Conservation (phyloP, 805 yeast species). For the Ogataea salicorniae region DNA sequence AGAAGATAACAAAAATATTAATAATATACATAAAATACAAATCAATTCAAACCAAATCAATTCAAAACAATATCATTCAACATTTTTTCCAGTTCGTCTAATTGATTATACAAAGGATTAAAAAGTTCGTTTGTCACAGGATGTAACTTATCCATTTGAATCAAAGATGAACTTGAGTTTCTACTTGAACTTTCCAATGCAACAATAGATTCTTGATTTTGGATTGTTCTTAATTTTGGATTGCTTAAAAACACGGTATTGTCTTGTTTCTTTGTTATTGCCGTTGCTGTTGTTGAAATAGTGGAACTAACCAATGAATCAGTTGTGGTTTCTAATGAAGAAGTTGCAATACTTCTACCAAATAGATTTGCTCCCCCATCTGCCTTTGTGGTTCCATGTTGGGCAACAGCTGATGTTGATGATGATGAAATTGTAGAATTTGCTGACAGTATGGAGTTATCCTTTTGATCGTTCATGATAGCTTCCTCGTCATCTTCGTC, state of each 20-base stretch:
- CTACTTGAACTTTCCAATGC: not conserved
- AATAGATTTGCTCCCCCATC: slow-evolving; percentile 4
- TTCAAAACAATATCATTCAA: slow-evolving; percentile 17
- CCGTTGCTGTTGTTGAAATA: not conserved
- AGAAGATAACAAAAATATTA: not conserved
- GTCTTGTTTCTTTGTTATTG: not conserved
- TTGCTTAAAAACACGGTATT: not conserved
- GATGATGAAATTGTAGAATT: slow-evolving; percentile 23
- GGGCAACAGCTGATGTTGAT: slow-evolving; percentile 9
- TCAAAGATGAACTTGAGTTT: slow-evolving; percentile 3
- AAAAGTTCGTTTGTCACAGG: slow-evolving; percentile 50
- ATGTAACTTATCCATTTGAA: slow-evolving; percentile 24
- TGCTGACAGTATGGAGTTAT: slow-evolving; percentile 17
- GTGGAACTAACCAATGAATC: slow-evolving; percentile 2
- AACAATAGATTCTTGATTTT: not conserved
- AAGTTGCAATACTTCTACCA: slow-evolving; percentile 1
- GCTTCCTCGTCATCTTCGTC: slow-evolving; percentile 10
- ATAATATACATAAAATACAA: not conserved
- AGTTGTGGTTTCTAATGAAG: slow-evolving; percentile 5
- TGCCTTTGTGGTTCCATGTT: not conserved
- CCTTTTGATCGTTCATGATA: slow-evolving; percentile 2
- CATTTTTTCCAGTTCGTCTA: slow-evolving; percentile 29
- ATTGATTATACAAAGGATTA: slow-evolving; percentile 49
- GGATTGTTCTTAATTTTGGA: not conserved
- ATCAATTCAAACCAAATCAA: not conserved